Conservation (phyloP, 805 yeast species). For the Cephaloascus fragrans region DNA sequence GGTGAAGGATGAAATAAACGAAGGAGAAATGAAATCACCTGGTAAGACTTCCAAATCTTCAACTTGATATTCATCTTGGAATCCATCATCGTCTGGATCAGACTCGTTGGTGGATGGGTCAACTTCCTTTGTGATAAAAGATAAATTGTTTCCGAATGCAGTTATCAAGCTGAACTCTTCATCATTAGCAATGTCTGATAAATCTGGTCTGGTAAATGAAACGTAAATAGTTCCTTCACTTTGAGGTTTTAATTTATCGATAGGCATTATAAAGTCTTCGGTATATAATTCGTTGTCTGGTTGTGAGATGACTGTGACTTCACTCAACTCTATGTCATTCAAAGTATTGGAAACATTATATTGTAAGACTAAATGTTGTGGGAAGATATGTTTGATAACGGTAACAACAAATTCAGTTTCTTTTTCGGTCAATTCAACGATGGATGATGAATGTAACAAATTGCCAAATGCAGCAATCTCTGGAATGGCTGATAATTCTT, state of each 20-base stretch:
- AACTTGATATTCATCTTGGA: conserved; percentile 87
- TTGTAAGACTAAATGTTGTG: conserved; percentile 63
- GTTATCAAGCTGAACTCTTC: conserved; percentile 21
- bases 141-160: conserved; percentile 55
- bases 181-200: conserved; percentile 28
- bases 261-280: conserved; percentile 69
- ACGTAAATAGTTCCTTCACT: conserved; percentile 70
- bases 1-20: conserved; percentile 70
- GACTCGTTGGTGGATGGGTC: conserved; percentile 63
- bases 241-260: conserved; percentile 64
- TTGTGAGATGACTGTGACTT: conserved; percentile 62
- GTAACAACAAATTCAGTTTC: conserved; percentile 90
- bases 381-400: conserved; percentile 76
- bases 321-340: conserved; percentile 64
- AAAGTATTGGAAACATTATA: conserved; percentile 80
- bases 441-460: conserved; percentile 59
- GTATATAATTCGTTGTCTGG: conserved; percentile 47
- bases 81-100: conserved; percentile 66
- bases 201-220: conserved; percentile 54
- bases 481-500: conserved; percentile 60
- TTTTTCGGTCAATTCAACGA: conserved; percentile 69
- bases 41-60: conserved; percentile 67
- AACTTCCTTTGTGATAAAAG: conserved; percentile 71
- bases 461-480: conserved; percentile 69
- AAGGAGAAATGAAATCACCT: conserved; percentile 76